Evolutionary conservation across 305 asterid species (phyloP).

Genomic region (Rubia occidens): DNA sequence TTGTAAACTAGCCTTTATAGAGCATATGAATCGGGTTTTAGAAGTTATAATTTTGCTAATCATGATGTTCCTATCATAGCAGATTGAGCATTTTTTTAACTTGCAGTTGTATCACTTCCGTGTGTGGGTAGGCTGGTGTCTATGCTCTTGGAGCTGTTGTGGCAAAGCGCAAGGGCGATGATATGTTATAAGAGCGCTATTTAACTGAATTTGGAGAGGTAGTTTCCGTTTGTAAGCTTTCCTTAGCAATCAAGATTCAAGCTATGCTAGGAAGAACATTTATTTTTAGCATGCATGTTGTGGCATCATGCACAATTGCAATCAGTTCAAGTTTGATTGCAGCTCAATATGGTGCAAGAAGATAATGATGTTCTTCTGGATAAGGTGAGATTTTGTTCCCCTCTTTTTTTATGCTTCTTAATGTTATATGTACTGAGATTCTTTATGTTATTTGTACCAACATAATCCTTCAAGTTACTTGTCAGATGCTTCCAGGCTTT

Average conservation of each 20-base stretch:
- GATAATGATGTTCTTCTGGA: constrained; percentile 75
- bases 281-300: background rate
- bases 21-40: background rate
- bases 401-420: constrained; percentile 10
- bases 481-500: no score
- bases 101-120: constrained; percentile 59
- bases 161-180: constrained; percentile 47
- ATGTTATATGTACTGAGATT: background rate
- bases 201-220: constrained; percentile 50
- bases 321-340: constrained; percentile 33
- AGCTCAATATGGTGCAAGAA: constrained; percentile 97
- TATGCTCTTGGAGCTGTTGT: constrained; percentile 80
- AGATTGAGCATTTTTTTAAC: constrained; percentile 7
- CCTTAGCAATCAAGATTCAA: background rate
- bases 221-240: background rate
- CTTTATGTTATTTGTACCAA: background rate
- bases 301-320: constrained; percentile 7
- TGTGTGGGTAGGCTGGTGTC: constrained; percentile 69
- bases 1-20: background rate
- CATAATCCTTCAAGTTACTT: no score
- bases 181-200: constrained; percentile 40
- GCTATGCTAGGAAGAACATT: background rate
- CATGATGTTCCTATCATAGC: background rate
- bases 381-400: constrained; percentile 47
- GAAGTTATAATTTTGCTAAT: background rate